Base-by-base conservation (phyloP, 768 basidiomycete species). In the Boletus barrowsii region DNA sequence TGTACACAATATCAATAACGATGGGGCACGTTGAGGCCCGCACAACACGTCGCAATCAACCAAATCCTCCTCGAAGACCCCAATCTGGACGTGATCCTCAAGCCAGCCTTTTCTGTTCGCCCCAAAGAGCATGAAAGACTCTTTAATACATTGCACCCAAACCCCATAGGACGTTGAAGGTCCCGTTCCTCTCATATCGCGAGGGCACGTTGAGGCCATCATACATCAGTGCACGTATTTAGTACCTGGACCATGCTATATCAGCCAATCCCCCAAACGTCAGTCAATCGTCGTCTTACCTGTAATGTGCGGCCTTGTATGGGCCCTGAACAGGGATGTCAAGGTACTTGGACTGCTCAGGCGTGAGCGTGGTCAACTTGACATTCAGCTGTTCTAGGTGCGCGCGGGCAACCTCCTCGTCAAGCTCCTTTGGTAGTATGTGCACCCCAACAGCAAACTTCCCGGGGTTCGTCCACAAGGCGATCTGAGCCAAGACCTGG, bases 361-460 rank as follows among this genome's bases (percentile, higher is more conserved):
- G 36, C 24, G 79, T 75, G 60, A 93, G 79, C 58, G 76, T 76
- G 42, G 94, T 96, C 73, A 99, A 82, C 79, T 95, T 93, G 79
- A 99, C 92, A 69, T 91, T 93, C 66, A 98, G 82, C 68, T 90
- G 87, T 47, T 79, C 81, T 54, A 98, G 80, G 75, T 99, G 97
- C 47, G 97, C 93, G 62, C 95, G 91, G 42, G 97, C 97, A 62
- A 99, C 97, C 76, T 98, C 95, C 80, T 99, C 97, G 66, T 99
- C 97, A 62, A 99, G 88, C 57, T 92, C 87, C 81, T 99, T 99
- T 61, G 96, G 97, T 47, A 99, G 81, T 77, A 98, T 95, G 83
- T 99, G 96, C 30, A 98, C 96, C 58, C 97, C 97, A 64, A 98
- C 82, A 47, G 90, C 88, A 85, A 98, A 98, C 69, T 88, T 86